Base-by-base conservation (phyloP, 257 asterid genomes). In the Verbascum thapsus region DNA sequence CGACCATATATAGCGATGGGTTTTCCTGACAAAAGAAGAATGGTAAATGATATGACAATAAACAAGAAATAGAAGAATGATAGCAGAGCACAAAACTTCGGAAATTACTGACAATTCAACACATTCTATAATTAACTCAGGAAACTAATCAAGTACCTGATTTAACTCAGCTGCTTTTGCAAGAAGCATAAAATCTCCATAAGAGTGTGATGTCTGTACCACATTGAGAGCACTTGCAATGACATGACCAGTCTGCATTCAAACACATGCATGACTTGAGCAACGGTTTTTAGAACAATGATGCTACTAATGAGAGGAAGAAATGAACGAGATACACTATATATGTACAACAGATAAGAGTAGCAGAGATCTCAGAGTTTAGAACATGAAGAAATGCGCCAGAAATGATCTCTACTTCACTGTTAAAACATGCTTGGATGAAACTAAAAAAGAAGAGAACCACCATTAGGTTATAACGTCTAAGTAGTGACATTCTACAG, bases 221-320 rank as follows among this genome's bases (percentile, higher is more conserved):
- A 90, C 96, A 60, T 90, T 94, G 53, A 94, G 96, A 71, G 95
- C 78, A 68, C 80, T 76, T 34, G 98, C 94, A 64, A 94, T 86
- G 44, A 50, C 87, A 67, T 69, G 78, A 77, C 83, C 73, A 69
- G 98, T 88, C 99, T 94, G 96, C 80, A 80, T 66, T n/a, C n/a
- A 35, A 73, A 10, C 58, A 63, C 40, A 51, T 8, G 39, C 39
- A 77, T 49, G n/a, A n/a, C n/a, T n/a, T n/a, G n/a, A n/a, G n/a
- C 48, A 32, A 10, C 19, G 38, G 37, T 13, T 37, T 43, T 16
- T 13, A 48, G 19, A 48, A 47, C 60, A 50, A 43, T 43, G 2
- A 52, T 64, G 63, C 3, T 3, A 19, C 18, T 26, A 16, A 50
- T 56, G 43, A 43, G 39, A 52, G 42, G 13, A 53, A 17, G 41